Percentiles rank a stretch among this genome's conserved stretches.
These are phyloP conservation scores for Mycena albidolilacea DNA, from an alignment of 768 basidiomycete species.

Conservation along the genomic window DNA sequence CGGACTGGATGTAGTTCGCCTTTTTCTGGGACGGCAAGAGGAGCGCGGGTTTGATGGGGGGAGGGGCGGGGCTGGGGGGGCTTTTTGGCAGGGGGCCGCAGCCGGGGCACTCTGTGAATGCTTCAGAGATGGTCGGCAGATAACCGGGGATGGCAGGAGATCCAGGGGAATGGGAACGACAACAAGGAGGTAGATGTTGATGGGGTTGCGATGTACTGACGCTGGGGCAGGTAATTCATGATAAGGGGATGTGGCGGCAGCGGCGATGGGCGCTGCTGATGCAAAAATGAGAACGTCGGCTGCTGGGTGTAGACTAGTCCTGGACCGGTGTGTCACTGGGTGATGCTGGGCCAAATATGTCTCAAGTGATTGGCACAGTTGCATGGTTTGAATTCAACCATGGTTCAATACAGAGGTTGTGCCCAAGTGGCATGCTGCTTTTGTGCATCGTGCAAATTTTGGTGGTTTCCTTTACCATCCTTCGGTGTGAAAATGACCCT, in stretches of 20 bases:
- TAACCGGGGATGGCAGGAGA: slow-evolving; percentile 28
- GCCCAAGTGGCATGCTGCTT: too few species aligned
- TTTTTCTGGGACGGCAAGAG: slow-evolving; percentile 91
- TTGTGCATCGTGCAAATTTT: too few species aligned
- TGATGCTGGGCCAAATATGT: too few species aligned
- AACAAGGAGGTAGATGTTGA: slow-evolving; percentile 44
- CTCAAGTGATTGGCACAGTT: too few species aligned
- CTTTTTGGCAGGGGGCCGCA: slow-evolving; percentile 29
- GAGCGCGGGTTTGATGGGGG: slow-evolving; percentile 61
- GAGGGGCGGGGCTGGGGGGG: slow-evolving; percentile 32
- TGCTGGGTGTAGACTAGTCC: slow-evolving; percentile 38
- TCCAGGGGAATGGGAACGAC: slow-evolving; percentile 41
- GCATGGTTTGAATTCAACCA: too few species aligned
- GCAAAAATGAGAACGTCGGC: slow-evolving; percentile 42
- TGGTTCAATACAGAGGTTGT: too few species aligned
- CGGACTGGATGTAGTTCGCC: slow-evolving; percentile 93
- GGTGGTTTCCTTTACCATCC: too few species aligned
- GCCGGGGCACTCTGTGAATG: slow-evolving; percentile 45
- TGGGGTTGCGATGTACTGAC: slow-evolving; percentile 36
- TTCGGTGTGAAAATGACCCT: too few species aligned
- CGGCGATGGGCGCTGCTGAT: slow-evolving; percentile 41
- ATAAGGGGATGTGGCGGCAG: slow-evolving; percentile 33
- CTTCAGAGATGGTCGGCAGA: slow-evolving; percentile 47
- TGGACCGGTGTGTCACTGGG: too few species aligned
- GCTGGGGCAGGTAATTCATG: slow-evolving; percentile 32